phyloP scores from a whole-genome alignment of 2,329 filamentous ascomycete genomes.

The Fusarium chaquense region DNA sequence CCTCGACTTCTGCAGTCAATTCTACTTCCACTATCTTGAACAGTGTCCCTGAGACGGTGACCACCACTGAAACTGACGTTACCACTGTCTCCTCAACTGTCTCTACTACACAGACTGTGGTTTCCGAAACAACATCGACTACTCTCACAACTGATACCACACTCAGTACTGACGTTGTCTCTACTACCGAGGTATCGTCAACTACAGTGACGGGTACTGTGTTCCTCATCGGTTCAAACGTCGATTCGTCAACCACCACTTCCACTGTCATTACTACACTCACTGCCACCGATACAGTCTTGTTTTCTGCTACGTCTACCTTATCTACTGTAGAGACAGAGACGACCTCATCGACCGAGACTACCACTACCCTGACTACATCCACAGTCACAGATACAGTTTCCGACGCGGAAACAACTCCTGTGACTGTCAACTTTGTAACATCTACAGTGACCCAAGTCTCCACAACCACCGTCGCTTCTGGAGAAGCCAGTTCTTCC shows the following conservation, averaged over 20 bases:
- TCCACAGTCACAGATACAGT: not conserved
- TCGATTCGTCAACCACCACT: not conserved
- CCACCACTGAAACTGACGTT: not conserved
- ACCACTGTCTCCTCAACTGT: not conserved
- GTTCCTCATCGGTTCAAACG: not conserved
- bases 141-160: not conserved
- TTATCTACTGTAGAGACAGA: not conserved
- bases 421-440: not conserved
- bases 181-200: not conserved
- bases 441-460: not conserved
- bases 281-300: not conserved
- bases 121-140: not conserved
- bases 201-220: not conserved
- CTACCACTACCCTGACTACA: not conserved
- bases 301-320: not conserved
- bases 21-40: not conserved
- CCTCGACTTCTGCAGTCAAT: not conserved
- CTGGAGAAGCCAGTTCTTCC: not conserved
- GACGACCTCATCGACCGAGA: not conserved
- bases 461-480: not conserved
- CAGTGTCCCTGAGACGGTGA: not conserved
- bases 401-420: not conserved
- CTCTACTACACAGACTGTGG: not conserved
- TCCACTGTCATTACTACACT: not conserved
- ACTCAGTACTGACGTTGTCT: not conserved